These are phyloP conservation scores for Cladorrhinum samala DNA, from an alignment of 495 filamentous ascomycete genomes.

Conservation along the genomic window DNA sequence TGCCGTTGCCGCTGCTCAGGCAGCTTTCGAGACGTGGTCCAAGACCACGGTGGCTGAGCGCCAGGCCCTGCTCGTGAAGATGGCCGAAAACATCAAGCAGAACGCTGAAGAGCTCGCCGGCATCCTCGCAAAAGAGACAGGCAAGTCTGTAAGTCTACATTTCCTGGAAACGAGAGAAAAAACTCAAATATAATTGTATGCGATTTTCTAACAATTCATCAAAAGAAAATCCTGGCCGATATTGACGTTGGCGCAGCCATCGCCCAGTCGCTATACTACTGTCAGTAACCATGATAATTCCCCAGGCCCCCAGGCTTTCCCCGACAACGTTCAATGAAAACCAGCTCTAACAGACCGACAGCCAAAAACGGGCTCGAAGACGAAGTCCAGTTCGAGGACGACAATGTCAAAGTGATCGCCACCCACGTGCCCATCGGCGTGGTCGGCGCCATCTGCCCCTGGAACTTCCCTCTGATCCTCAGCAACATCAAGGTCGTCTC, in stretches of 20 bases:
- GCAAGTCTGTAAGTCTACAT: conserved; percentile 29
- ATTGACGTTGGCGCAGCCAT: conserved; percentile 23
- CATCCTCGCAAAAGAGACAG: conserved; percentile 36
- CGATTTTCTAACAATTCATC: background rate
- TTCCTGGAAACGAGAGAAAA: too few species aligned
- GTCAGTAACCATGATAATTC: conserved; percentile 3
- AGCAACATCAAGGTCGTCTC: conserved; percentile 50
- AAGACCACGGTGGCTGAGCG: conserved; percentile 40
- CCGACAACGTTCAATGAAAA: background rate
- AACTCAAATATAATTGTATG: too few species aligned
- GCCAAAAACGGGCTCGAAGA: conserved; percentile 36
- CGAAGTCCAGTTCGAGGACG: conserved; percentile 47
- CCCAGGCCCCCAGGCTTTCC: background rate
- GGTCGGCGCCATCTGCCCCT: conserved; percentile 51
- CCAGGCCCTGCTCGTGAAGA: conserved; percentile 47
- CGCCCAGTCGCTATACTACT: conserved; percentile 23
- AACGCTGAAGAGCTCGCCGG: conserved; percentile 31
- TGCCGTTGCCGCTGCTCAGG: conserved; percentile 40
- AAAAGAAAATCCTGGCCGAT: conserved; percentile 18
- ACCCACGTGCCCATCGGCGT: conserved; percentile 50
- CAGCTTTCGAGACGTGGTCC: conserved; percentile 42
- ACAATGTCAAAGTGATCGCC: conserved; percentile 39
- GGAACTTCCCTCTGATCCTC: conserved; percentile 61
- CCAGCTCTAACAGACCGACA: too few species aligned
- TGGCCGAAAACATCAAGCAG: conserved; percentile 35